phyloP scores from a whole-genome alignment of 2,329 filamentous ascomycete species.

The Fusarium drepaniforme region DNA sequence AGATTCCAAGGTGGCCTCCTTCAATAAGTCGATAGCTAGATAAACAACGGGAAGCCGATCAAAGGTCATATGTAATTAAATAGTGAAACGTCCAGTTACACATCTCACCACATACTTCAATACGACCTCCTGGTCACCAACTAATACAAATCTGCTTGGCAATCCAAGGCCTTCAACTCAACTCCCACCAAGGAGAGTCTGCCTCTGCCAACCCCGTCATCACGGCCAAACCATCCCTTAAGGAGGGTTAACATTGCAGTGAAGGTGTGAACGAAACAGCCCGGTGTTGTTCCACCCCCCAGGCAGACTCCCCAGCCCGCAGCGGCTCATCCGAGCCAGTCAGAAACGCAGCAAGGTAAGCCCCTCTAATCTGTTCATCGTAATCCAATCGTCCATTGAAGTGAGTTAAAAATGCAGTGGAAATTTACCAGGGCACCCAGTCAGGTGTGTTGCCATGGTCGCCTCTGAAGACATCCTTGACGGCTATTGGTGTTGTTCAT shows the following conservation, averaged over 20 bases:
- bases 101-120: neutral
- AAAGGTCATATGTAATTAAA: neutral
- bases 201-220: neutral
- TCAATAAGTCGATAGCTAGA: neutral
- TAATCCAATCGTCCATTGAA: neutral
- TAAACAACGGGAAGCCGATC: neutral
- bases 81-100: neutral
- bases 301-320: neutral
- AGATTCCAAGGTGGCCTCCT: neutral
- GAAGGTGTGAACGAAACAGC: neutral
- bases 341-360: neutral
- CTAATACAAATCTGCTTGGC: neutral
- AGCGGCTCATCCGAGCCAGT: neutral
- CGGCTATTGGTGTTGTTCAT: no score
- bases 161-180: neutral
- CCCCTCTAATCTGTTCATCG: neutral
- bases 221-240: neutral
- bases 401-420: neutral
- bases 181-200: neutral
- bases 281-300: neutral
- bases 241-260: neutral
- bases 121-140: neutral
- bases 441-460: no score
- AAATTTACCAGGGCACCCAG: no score
- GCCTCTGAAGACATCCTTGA: no score